Evolutionary conservation across 176 grass and related monocot genomes (phyloP).

Genomic region (Oryza longistaminata): DNA sequence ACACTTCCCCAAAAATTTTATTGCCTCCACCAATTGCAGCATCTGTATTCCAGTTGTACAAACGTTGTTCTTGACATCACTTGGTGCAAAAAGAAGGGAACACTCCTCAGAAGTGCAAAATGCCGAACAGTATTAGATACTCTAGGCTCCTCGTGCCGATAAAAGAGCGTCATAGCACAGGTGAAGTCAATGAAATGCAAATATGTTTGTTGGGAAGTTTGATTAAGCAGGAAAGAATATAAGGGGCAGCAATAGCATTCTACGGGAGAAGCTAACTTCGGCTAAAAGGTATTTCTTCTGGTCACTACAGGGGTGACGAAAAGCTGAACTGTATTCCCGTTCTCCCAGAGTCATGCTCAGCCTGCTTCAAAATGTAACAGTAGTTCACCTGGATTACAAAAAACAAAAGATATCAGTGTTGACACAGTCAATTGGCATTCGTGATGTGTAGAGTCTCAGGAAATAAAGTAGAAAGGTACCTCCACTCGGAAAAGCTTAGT

Average conservation of each 20-base stretch:
- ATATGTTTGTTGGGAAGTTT: neutral
- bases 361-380: constrained; percentile 84
- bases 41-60: constrained; percentile 3
- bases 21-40: constrained; percentile 30
- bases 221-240: neutral
- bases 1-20: constrained; percentile 12
- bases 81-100: neutral
- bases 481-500: constrained; percentile 87
- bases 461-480: constrained; percentile 43
- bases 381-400: constrained; percentile 79
- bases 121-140: neutral
- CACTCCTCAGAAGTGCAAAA: constrained; percentile 1
- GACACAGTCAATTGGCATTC: neutral
- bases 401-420: neutral
- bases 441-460: neutral
- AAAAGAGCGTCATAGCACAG: neutral
- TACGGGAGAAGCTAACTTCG: neutral
- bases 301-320: constrained; percentile 69
- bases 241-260: neutral
- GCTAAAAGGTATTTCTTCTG: neutral
- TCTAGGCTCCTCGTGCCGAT: constrained; percentile 18
- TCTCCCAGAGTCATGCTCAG: constrained; percentile 78
- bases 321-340: constrained; percentile 93
- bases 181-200: neutral
- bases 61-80: constrained; percentile 1